Evolutionary conservation across 2,329 filamentous ascomycete species (phyloP), one percentile per base, ranked within the genome.

Genomic region (Trichophyton benhamiae): DNA sequence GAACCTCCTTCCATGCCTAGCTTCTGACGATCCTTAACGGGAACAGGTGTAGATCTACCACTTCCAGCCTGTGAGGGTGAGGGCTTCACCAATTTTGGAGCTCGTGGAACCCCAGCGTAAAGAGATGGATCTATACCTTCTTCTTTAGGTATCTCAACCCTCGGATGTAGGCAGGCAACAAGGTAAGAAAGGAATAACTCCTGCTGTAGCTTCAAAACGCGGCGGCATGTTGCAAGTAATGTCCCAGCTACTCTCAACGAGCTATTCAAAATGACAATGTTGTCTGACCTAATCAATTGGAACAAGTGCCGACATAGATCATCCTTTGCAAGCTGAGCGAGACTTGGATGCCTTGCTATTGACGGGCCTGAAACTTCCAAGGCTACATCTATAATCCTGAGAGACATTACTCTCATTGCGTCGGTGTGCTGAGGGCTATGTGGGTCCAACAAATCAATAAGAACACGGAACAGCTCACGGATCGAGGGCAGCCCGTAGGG

Each of bases 401-500:
- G 77, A 17, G 94, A 94, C 91, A 99, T 99, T 46, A 99, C 90
- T 67, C 92, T 85, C 87, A 97, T 94, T 0, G 89, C 87, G 71
- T 99, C 94, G 2, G 91, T 95, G 72, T 96, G 89, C 67, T 92
- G 89, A 59, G 85, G 86, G 73, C 97, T 92, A 69, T 96, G 89
- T 1, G 95, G 94, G 70, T 99, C 91, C 27, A 99, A 77, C 15
- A 99, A 85, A 72, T 95, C 92, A 52, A 97, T 92, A 27, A 99
- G 78, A 48, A 97, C 94, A 60, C 94, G 82, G 71, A 99, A 96
- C 0, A 99, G 82, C 72, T 99, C 95, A 66, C 91, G 82, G 66
- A 99, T 96, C 1, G 92, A 96, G 1, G 92, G 91, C 33, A 99
- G 76, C 13, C 91, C 95, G 73, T 99, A 99, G 0, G 95, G 92